Evolutionary conservation across 257 asterid species (phyloP), one percentile per base, ranked within the genome.

Genomic region (Paulownia fortunei): DNA sequence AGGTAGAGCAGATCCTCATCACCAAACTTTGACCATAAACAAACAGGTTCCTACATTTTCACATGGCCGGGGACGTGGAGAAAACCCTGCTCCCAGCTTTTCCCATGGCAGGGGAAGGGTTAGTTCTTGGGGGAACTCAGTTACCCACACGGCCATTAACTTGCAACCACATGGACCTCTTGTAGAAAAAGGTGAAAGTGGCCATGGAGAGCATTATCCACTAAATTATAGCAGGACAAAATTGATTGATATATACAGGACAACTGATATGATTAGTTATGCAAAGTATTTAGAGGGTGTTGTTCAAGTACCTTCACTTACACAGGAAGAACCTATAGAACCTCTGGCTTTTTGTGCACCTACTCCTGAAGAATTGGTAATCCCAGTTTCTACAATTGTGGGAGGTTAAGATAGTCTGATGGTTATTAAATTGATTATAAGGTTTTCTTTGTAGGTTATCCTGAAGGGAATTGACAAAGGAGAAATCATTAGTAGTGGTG

Each of bases 381-480:
- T 30, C 41, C 73, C 7, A 32, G 37, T 11, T 76, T 64, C 34
- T 69, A 24, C 56, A 46, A 18, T 54, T 68, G 23, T 18, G 26
- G 55, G 72, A 47, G 30, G 42, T 16, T 71, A 32, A 19, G 65
- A 4, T 69, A 56, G 42, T 71, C 37, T 42, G 58, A 23, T 59
- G 69, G 56, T 30, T 13, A 24, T 44, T 77, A 41, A 81, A 66
- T 47, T 84, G 78, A 56, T 60, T 76, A 56, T 59, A 56, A 46
- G 8, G 42, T 24, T 72, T 37, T 61, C 34, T 37, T 66, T 76
- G 73, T 82, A 96, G 99, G 89, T 73, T 81, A 82, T 91, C 82
- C 84, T 93, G 70, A 89, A 90, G 81, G 98, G 97, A 55, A 96
- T 96, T 80, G 98, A 96, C 78, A 84, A 89, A 61, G 99, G 93